phyloP scores from a whole-genome alignment of 495 filamentous ascomycete species.

The Neurospora sp. region DNA sequence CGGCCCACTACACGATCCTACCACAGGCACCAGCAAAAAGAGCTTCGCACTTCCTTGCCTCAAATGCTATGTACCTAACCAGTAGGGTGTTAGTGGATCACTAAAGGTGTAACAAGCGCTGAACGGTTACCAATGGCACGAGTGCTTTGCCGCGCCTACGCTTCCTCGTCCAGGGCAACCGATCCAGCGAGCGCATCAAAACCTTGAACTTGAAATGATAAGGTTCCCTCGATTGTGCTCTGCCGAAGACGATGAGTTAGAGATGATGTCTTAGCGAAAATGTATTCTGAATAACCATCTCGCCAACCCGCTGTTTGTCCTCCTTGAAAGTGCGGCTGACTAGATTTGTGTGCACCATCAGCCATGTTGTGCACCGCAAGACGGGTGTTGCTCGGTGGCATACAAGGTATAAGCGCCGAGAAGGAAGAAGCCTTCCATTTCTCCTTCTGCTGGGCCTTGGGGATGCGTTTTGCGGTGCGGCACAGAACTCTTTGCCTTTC shows the following conservation, averaged over 20 bases:
- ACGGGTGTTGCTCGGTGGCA: neutral
- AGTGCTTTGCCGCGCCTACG: neutral
- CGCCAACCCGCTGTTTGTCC: neutral
- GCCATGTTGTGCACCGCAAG: neutral
- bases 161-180: neutral
- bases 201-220: neutral
- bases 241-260: neutral
- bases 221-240: neutral
- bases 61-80: neutral
- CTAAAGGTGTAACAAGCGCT: neutral
- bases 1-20: neutral
- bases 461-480: neutral
- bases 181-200: neutral
- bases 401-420: neutral
- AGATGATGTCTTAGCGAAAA: neutral
- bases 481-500: neutral
- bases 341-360: neutral
- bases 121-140: neutral
- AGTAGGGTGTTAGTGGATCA: neutral
- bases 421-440: neutral
- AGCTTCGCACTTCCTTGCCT: neutral
- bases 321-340: neutral
- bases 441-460: neutral
- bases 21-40: neutral
- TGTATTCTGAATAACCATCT: neutral